Evolutionary conservation across 2,329 filamentous ascomycete species (phyloP).

Genomic region (Trichoderma hamatum): DNA sequence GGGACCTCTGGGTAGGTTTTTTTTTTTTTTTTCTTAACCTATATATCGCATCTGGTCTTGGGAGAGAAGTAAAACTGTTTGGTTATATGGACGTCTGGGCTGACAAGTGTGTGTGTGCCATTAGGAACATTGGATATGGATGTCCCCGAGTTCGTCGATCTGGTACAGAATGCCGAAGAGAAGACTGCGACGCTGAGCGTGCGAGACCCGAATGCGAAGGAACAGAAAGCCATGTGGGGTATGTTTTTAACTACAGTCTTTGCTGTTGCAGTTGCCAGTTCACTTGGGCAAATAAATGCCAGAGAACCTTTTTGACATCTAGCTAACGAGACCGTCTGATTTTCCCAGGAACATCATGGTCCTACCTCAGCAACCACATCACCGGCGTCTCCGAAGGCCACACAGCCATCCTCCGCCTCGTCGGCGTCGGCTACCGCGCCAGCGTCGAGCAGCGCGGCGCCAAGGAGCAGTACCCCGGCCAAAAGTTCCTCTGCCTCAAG

Average conservation of each 20-base stretch:
- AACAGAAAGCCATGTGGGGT: slow-evolving; percentile 98
- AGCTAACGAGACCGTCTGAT: background rate
- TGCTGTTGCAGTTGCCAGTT: too few relatives aligned
- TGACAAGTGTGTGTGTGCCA: slow-evolving; percentile 23
- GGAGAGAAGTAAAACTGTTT: too few relatives aligned
- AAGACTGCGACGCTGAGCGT: slow-evolving; percentile 71
- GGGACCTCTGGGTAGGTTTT: slow-evolving; percentile 72
- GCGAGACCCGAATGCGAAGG: slow-evolving; percentile 65
- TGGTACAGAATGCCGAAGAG: slow-evolving; percentile 67
- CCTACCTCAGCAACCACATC: slow-evolving; percentile 88
- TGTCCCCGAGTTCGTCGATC: slow-evolving; percentile 76
- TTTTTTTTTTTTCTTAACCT: background rate
- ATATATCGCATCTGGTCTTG: slow-evolving; percentile 10
- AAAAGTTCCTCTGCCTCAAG: slow-evolving; percentile 90
- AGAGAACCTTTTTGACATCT: too few relatives aligned
- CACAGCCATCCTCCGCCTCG: slow-evolving; percentile 86
- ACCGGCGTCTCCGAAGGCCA: slow-evolving; percentile 96
- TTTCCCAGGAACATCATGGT: slow-evolving; percentile 76
- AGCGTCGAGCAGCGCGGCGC: slow-evolving; percentile 76
- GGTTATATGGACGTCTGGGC: background rate
- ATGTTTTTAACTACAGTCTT: slow-evolving; percentile 30
- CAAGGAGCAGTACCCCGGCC: slow-evolving; percentile 76
- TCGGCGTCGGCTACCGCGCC: slow-evolving; percentile 94
- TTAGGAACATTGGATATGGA: slow-evolving; percentile 74
- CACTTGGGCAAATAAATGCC: too few relatives aligned